phyloP scores from a whole-genome alignment of 2,329 filamentous ascomycete genomes.

The Fusarium napiforme region DNA sequence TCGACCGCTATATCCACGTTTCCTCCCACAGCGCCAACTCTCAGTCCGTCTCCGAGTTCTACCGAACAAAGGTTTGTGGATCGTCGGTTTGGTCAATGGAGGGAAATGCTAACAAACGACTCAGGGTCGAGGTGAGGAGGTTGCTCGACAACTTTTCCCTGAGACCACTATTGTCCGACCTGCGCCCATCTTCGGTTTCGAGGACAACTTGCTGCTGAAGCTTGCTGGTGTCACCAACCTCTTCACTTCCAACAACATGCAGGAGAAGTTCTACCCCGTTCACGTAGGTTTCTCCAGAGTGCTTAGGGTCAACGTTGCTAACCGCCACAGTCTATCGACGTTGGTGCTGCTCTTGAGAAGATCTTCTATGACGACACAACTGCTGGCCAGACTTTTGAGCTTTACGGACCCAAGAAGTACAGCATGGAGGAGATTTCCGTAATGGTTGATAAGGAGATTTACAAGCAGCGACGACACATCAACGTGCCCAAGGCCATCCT shows the following conservation, averaged over 20 bases:
- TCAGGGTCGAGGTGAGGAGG: constrained; percentile 80
- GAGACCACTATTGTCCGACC: constrained; percentile 97
- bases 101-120: constrained; percentile 26
- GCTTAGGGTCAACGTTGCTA: background rate
- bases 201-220: constrained; percentile 89
- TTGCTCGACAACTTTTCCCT: constrained; percentile 89
- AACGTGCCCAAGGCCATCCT: constrained; percentile 86
- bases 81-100: too few relatives aligned
- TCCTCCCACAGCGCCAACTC: constrained; percentile 91
- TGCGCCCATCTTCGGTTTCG: constrained; percentile 92
- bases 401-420: constrained; percentile 94
- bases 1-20: constrained; percentile 96
- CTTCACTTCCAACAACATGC: constrained; percentile 92
- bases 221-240: constrained; percentile 84
- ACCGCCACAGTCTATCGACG: constrained; percentile 78
- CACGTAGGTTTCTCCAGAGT: constrained; percentile 71
- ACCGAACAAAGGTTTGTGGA: constrained; percentile 79
- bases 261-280: constrained; percentile 89
- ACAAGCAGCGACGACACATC: constrained; percentile 88
- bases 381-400: constrained; percentile 89
- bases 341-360: constrained; percentile 86
- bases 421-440: constrained; percentile 86
- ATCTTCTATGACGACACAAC: constrained; percentile 94
- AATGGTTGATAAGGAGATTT: constrained; percentile 90
- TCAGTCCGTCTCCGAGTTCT: constrained; percentile 88